Evolutionary conservation across 495 filamentous ascomycete species (phyloP).

Genomic region (Friedmanniomyces simplex): DNA sequence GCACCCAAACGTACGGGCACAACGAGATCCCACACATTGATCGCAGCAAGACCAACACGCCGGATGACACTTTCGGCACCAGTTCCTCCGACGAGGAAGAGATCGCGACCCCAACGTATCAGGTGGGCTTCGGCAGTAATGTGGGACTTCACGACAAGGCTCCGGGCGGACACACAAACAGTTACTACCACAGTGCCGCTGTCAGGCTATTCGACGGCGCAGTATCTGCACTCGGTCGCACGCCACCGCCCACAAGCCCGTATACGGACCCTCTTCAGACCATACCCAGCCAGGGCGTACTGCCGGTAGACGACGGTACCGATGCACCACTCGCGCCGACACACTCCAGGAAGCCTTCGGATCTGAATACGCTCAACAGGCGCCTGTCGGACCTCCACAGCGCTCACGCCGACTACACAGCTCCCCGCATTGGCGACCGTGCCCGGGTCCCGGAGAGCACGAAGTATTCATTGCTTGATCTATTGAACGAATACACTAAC

Average conservation of each 20-base stretch:
- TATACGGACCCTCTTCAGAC: constrained; percentile 15
- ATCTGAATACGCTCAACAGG: background rate
- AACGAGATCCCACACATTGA: background rate
- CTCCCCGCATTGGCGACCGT: background rate
- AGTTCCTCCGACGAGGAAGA: constrained; percentile 14
- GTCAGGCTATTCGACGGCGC: constrained; percentile 4
- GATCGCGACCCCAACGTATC: constrained; percentile 6
- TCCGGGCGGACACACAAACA: background rate
- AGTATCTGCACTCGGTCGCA: background rate
- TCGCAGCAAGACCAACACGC: constrained; percentile 8
- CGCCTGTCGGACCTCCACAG: background rate
- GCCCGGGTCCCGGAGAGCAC: background rate
- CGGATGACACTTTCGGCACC: constrained; percentile 3
- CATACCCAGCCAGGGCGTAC: constrained; percentile 9
- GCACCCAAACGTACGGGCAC: background rate
- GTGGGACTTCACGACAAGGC: background rate
- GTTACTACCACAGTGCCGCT: background rate
- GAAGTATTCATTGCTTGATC: constrained; percentile 1
- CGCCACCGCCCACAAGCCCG: constrained; percentile 14
- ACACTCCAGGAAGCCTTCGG: background rate
- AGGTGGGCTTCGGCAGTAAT: background rate
- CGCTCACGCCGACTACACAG: background rate
- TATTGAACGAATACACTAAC: constrained; percentile 3
- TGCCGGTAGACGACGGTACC: background rate
- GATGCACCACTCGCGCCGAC: background rate